Conservation (phyloP, 1,139 yeast species). For the Pichia sp. region DNA sequence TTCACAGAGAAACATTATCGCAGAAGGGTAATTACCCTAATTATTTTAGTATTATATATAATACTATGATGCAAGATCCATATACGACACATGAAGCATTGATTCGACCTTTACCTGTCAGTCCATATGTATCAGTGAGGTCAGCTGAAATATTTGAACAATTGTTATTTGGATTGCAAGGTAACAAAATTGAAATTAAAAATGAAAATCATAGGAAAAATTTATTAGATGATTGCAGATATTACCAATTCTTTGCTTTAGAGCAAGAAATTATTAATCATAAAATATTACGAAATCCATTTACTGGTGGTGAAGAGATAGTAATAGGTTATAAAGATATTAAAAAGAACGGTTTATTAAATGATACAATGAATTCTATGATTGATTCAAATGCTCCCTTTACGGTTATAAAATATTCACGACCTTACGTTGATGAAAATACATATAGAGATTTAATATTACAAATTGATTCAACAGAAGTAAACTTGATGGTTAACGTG, state of each 20-base stretch:
- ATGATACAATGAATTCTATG: slow-evolving; percentile 16
- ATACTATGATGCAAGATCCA: slow-evolving; percentile 45
- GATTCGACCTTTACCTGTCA: slow-evolving; percentile 73
- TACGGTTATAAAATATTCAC: slow-evolving; percentile 36
- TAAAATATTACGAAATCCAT: slow-evolving; percentile 46
- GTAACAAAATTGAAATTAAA: slow-evolving; percentile 42
- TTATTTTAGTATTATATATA: slow-evolving; percentile 60
- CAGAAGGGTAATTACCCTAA: slow-evolving; percentile 70
- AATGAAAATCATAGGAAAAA: slow-evolving; percentile 50
- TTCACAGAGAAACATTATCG: slow-evolving; percentile 49
- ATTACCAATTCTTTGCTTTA: slow-evolving; percentile 67
- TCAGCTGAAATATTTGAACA: slow-evolving; percentile 57
- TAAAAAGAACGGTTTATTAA: slow-evolving; percentile 36
- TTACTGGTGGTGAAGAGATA: slow-evolving; percentile 48
- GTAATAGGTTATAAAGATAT: slow-evolving; percentile 46
- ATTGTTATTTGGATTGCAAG: slow-evolving; percentile 50
- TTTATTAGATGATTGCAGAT: slow-evolving; percentile 63
- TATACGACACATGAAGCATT: slow-evolving; percentile 36
- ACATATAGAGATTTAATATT: slow-evolving; percentile 45
- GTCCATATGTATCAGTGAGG: slow-evolving; percentile 49
- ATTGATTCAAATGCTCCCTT: slow-evolving; percentile 4
- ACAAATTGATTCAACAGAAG: slow-evolving; percentile 41
- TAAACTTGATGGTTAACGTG: slow-evolving; percentile 26
- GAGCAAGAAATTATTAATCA: slow-evolving; percentile 65
- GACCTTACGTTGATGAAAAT: slow-evolving; percentile 53